Evolutionary conservation across 140 eudicot genomes (phyloP).

Genomic region (Cichorium intybus): DNA sequence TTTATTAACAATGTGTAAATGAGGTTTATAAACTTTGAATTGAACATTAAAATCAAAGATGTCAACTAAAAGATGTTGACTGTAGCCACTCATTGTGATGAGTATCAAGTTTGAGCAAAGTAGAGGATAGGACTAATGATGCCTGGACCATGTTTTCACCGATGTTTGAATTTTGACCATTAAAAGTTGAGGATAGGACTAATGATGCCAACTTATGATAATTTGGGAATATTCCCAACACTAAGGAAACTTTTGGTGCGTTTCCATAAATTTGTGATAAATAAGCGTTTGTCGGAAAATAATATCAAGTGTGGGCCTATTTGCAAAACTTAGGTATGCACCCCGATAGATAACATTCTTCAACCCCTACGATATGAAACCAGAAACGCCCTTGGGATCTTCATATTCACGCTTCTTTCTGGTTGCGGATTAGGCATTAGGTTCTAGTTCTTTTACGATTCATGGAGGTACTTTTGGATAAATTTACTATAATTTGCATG

Average conservation of each 20-base stretch:
- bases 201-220: too few species aligned
- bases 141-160: too few species aligned
- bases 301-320: neutral
- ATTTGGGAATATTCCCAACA: too few species aligned
- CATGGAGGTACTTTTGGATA: neutral
- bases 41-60: too few species aligned
- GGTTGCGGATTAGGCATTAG: slow-evolving; percentile 9
- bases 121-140: too few species aligned
- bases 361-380: neutral
- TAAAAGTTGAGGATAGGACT: too few species aligned
- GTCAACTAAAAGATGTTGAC: neutral
- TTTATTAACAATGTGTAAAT: neutral
- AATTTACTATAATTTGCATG: neutral
- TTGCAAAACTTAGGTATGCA: neutral
- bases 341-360: neutral
- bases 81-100: too few species aligned
- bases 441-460: neutral
- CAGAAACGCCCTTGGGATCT: slow-evolving; percentile 10
- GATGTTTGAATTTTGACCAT: too few species aligned
- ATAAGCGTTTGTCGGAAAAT: neutral
- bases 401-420: slow-evolving; percentile 1
- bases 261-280: neutral
- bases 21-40: neutral
- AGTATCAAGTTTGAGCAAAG: too few species aligned
- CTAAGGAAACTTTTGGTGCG: too few species aligned